Evolutionary conservation across 495 filamentous ascomycete species (phyloP), one percentile per base, ranked within the genome.

Genomic region (Pyrenula aspistea): DNA sequence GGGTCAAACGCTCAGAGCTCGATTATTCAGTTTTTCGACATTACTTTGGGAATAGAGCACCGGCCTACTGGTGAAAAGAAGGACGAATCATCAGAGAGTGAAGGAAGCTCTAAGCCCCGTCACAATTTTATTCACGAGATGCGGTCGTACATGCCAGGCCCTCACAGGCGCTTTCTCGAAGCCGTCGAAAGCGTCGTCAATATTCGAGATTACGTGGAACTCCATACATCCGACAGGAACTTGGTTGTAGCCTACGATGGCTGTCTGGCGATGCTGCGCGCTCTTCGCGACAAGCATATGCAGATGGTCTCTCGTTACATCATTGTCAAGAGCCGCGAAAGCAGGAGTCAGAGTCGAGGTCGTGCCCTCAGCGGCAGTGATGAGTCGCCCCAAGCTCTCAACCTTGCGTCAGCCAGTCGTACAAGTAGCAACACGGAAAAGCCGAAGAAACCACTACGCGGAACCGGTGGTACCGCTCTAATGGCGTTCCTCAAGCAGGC

Each of bases 281-380:
- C 77, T 21, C 83, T 99, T 60, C 85, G 93, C 24, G 90, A 94
- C 67, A 95, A 93, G 69, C 93, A 99, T 64, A 92, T 97, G 62
- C 87, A 89, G 66, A 91, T 99, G 61, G 93, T 97, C 1, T 90
- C 89, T 11, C 89, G 94, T 10, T 99, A 97, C 70, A 95, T 99
- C 67, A 85, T 97, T 59, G 64, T 95, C 55, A 85, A 77, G 52
- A 52, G 50, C 50, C 50, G 50, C 50, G 50, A 52, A 55, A 75
- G 77, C 1, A 73, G 78, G 8, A 71, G 70, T 22, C 1, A 0
- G 60, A 73, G 21, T 69, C 77, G 2, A 75, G 72, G 8, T 73
- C 76, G 1, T 59, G 21, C 74, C 62, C 52, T 72, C 68, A 61
- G 74, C 65, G 59, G 78, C 68, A 60, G 66, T 71, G 22, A 25